These are phyloP conservation scores for Drechslerella dactyloides DNA, from an alignment of 2,329 filamentous ascomycete species.

Conservation along the genomic window DNA sequence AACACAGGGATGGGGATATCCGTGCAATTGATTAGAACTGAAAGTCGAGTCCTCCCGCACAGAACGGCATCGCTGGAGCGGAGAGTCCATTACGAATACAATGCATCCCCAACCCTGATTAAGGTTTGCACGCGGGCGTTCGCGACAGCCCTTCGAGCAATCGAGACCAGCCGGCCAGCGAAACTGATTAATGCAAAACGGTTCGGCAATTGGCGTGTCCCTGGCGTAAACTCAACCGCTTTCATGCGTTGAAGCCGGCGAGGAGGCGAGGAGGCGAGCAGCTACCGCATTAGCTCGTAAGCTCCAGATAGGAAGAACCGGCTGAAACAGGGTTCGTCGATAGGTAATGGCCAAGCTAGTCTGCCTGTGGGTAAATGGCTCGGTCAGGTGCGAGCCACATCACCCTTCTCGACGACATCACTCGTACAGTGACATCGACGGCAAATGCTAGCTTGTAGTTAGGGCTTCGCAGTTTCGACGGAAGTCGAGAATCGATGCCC, in stretches of 20 bases:
- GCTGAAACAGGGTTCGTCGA: slow-evolving; percentile 9
- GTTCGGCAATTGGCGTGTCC: slow-evolving; percentile 4
- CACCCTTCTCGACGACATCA: not conserved
- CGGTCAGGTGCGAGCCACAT: slow-evolving; percentile 1
- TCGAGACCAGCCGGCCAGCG: not conserved
- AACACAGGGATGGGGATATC: not conserved
- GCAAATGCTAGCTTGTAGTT: too few relatives aligned
- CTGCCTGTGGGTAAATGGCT: not conserved
- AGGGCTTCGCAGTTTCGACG: not conserved
- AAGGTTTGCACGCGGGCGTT: not conserved
- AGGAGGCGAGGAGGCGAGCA: not conserved
- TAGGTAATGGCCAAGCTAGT: not conserved
- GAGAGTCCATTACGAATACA: not conserved
- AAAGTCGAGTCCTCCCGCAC: not conserved
- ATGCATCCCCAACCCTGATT: not conserved
- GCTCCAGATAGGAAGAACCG: slow-evolving; percentile 5
- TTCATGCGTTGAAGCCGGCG: not conserved
- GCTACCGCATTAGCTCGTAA: not conserved
- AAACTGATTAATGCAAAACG: not conserved
- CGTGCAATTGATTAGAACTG: not conserved
- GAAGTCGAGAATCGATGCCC: too few relatives aligned
- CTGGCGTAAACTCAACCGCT: not conserved
- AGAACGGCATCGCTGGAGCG: not conserved
- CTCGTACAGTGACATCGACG: not conserved
- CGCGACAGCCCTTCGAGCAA: not conserved